Conservation (phyloP, 441 rosid genomes). For the Dalechampia spathulata region DNA sequence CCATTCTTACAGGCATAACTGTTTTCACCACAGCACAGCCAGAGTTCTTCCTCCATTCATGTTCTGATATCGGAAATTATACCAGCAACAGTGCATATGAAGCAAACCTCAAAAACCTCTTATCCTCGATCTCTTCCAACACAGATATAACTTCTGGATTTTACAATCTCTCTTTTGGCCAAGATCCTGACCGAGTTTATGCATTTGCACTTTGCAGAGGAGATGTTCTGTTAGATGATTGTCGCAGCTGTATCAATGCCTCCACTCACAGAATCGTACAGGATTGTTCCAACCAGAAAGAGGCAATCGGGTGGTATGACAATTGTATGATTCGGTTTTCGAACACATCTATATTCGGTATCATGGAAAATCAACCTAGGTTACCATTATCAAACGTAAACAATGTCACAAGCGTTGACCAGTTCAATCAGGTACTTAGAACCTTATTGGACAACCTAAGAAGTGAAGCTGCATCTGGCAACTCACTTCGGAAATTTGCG, state of each 20-base stretch:
- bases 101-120: constrained; percentile 30
- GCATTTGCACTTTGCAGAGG: constrained; percentile 50
- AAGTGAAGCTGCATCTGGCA: constrained; percentile 8
- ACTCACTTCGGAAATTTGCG: constrained; percentile 32
- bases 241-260: constrained; percentile 30
- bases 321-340: constrained; percentile 45
- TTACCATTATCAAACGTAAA: not conserved
- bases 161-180: constrained; percentile 34
- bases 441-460: constrained; percentile 1
- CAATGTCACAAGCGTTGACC: constrained; percentile 19
- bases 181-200: constrained; percentile 27
- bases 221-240: constrained; percentile 26
- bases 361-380: not conserved
- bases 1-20: not conserved
- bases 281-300: constrained; percentile 41
- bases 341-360: constrained; percentile 18
- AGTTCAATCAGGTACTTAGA: constrained; percentile 26
- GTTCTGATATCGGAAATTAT: constrained; percentile 23
- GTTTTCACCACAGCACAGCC: constrained; percentile 7
- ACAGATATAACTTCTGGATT: constrained; percentile 27
- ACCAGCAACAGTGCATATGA: constrained; percentile 30
- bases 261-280: constrained; percentile 23
- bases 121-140: constrained; percentile 34
- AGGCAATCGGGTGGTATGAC: constrained; percentile 31
- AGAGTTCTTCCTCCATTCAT: not conserved